Base-by-base conservation (phyloP, 768 basidiomycete species). In the Mycena epipterygia region DNA sequence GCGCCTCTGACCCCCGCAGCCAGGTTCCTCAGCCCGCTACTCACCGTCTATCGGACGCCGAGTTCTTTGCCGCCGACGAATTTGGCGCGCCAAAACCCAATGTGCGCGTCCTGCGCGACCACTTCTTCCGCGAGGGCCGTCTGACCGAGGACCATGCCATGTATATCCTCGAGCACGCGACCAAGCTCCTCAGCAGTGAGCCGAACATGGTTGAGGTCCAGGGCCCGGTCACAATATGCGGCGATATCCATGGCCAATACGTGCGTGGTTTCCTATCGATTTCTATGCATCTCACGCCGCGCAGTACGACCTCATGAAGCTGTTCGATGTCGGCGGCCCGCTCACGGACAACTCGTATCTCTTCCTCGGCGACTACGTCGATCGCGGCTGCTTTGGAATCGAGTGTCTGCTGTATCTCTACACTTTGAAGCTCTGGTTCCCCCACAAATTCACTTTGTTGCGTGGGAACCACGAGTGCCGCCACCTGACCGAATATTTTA, bases 231-330 rank as follows among this genome's bases (percentile, higher is more conserved):
- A 98, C 95, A 44, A 94, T 98, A 73, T 97, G 96, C 77, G 97
- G 97, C 25, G 97, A 98, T 84, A 96, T 98, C 52, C 97, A 98
- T 76, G 97, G 97, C 13, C 97, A 98, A 93, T 98, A 95, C 81
- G 96, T 97, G 84, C 78, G 80, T 69, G 35, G 16, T 21, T 53
- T 27, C 46, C 23, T 27, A 14, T 53, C 9, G 27, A 30, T 14
- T 17, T 16, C 52, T 21, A 9, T 16, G n/a, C 14, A 25, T 5
- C 65, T 64, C 27, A 73, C 52, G 16, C 29, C 30, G 29, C 55
- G 32, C 76, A 98, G 96, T 99, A 96, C 79, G 97, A 99, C 82
- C 86, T 99, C 68, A 97, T 99, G 95, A 98, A 99, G 82, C 87
- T 98, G 44, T 96, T 98, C 75, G 97, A 98, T 76, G 92, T 98